Conservation (phyloP, 1,139 yeast species). For the Candida dubliniensis region DNA sequence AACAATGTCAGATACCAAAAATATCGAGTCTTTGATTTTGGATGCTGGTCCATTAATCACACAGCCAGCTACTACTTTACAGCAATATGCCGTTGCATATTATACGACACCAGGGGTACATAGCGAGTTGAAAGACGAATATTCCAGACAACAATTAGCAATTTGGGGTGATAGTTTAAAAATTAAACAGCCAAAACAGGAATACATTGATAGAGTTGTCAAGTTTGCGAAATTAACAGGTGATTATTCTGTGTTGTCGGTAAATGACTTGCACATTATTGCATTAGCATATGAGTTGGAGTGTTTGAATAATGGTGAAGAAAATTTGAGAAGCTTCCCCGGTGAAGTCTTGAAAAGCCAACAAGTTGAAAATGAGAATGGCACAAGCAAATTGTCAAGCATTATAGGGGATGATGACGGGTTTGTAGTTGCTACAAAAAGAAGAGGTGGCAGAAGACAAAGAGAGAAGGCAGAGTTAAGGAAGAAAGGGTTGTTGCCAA, state of each 20-base stretch:
- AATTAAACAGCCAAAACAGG: conserved; percentile 74
- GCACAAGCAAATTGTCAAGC: conserved; percentile 8
- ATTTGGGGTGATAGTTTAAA: conserved; percentile 71
- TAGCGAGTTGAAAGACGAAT: conserved; percentile 83
- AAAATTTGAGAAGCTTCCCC: conserved; percentile 69
- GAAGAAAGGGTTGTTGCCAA: conserved; percentile 4
- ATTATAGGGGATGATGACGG: conserved; percentile 13
- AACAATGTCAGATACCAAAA: conserved; percentile 11
- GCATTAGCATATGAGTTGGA: conserved; percentile 92
- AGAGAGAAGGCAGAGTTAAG: conserved; percentile 49
- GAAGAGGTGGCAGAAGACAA: conserved; percentile 65
- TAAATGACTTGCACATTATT: conserved; percentile 87
- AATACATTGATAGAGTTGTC: conserved; percentile 61
- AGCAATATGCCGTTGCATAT: conserved; percentile 65
- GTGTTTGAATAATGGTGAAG: conserved; percentile 59
- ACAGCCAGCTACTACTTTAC: conserved; percentile 74
- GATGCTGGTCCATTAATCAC: conserved; percentile 96
- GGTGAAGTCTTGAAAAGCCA: conserved; percentile 48
- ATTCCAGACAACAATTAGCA: conserved; percentile 71
- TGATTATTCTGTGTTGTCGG: conserved; percentile 82
- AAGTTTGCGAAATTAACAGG: conserved; percentile 87
- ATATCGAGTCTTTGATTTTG: conserved; percentile 62
- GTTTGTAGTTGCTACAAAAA: conserved; percentile 27
- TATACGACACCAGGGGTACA: conserved; percentile 92
- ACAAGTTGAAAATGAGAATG: conserved; percentile 10